Evolutionary conservation across 257 asterid species (phyloP), one percentile per base, ranked within the genome.

Genomic region (Fraxinus quadrangulata): DNA sequence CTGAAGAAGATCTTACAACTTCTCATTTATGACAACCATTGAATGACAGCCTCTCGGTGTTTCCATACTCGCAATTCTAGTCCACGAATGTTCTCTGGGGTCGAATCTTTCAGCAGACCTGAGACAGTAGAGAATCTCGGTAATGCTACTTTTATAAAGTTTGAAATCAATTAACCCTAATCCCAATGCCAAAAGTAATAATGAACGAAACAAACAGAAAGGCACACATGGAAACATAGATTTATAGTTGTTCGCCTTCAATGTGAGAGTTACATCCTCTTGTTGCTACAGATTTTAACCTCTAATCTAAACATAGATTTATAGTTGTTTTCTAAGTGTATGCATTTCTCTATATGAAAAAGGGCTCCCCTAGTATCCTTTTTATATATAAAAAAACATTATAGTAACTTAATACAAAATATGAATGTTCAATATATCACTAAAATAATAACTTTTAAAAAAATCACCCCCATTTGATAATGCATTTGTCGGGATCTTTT

Each of bases 61-160:
- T 70, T 63, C 85, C 98, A 91, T 90, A 54, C 91, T 85, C 81
- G 78, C 82, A 26, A 89, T 85, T 77, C 80, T 89, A 74, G 84
- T 81, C 98, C 98, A 91, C 36, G 91, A 83, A 86, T 91, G 91
- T 79, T 93, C 98, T 79, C 97, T 86, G 36, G 97, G 97, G 81
- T 93, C 98, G 67, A 90, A 93, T 81, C 96, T 90, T 88, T 93
- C 98, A 63, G 93, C 94, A 80, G 96, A 82, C 86, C 98, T 93
- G 73, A 61, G 42, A 82, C 51, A 31, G 72, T 70, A 67, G 33
- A 84, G 19, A 75, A 59, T 73, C 76, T 71, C 74, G 26, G 67
- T 83, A 69, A 82, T 59, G 45, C 67, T 67, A 37, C 74, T 73
- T 77, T n/a, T 21, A 24, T 23, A 61, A 61, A n/a, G 5, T 2